Conservation (phyloP, 192 early-diverging fungal species). For the Chytriomyces sp. region DNA sequence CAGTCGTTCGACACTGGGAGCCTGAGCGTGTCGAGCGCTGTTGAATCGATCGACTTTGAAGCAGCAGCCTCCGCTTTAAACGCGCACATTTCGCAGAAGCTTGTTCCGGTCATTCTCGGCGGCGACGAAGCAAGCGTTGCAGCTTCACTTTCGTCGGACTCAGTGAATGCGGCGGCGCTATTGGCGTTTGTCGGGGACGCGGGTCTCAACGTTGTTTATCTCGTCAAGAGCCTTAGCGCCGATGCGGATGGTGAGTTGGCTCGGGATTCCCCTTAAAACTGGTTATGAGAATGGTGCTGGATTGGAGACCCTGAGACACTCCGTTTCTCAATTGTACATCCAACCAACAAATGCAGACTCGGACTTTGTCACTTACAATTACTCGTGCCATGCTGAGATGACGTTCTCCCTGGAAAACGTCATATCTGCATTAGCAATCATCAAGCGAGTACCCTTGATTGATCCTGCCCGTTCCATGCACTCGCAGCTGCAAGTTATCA, state of each 20-base stretch:
- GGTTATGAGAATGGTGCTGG: neutral
- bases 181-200: neutral
- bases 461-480: constrained; percentile 74
- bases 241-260: neutral
- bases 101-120: neutral
- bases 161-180: too few relatives aligned
- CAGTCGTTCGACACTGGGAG: too few relatives aligned
- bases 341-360: neutral
- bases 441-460: constrained; percentile 51
- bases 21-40: too few relatives aligned
- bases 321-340: neutral
- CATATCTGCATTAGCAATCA: constrained; percentile 37
- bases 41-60: too few relatives aligned
- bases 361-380: neutral
- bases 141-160: too few relatives aligned
- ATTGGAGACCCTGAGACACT: neutral
- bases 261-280: neutral
- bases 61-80: neutral
- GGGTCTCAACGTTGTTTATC: neutral
- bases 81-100: neutral
- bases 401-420: constrained; percentile 23
- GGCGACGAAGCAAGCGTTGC: neutral
- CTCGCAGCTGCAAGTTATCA: constrained; percentile 86
- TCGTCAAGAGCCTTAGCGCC: neutral
- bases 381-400: constrained; percentile 27